Evolutionary conservation across 1,139 yeast species (phyloP).

Genomic region (Wickerhamomyces sp.): DNA sequence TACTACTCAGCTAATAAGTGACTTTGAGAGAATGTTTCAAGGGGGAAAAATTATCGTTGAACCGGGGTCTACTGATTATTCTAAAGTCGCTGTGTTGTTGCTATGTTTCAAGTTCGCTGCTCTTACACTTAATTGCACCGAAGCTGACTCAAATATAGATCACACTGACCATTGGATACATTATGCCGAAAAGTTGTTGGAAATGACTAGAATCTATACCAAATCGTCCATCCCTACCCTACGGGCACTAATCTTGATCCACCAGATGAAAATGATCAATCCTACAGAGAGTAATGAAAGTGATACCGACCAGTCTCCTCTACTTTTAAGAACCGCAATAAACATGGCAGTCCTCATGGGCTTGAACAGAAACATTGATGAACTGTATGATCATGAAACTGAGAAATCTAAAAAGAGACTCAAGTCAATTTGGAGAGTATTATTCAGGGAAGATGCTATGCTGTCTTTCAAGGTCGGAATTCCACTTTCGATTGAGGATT

Average conservation of each 20-base stretch:
- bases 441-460: conserved; percentile 25
- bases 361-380: conserved; percentile 25
- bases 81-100: conserved; percentile 18
- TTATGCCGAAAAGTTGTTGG: conserved; percentile 16
- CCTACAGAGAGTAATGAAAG: conserved; percentile 26
- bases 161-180: conserved; percentile 13
- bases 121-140: conserved; percentile 12
- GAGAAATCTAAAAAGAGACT: conserved; percentile 19
- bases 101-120: conserved; percentile 14
- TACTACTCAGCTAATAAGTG: conserved; percentile 4
- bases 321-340: conserved; percentile 21
- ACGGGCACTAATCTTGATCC: conserved; percentile 24
- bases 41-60: conserved; percentile 9
- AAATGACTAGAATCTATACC: conserved; percentile 13
- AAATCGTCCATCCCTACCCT: conserved; percentile 18
- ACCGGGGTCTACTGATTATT: conserved; percentile 15
- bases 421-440: conserved; percentile 25
- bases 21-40: conserved; percentile 15
- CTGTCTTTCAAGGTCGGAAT: conserved; percentile 26
- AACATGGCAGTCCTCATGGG: conserved; percentile 27
- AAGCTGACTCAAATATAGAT: conserved; percentile 7
- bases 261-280: conserved; percentile 17
- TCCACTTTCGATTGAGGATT: conserved; percentile 22
- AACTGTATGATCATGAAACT: conserved; percentile 19
- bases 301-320: conserved; percentile 21